Evolutionary conservation across 306 rosid genomes (phyloP).

Genomic region (Geum urbanum): DNA sequence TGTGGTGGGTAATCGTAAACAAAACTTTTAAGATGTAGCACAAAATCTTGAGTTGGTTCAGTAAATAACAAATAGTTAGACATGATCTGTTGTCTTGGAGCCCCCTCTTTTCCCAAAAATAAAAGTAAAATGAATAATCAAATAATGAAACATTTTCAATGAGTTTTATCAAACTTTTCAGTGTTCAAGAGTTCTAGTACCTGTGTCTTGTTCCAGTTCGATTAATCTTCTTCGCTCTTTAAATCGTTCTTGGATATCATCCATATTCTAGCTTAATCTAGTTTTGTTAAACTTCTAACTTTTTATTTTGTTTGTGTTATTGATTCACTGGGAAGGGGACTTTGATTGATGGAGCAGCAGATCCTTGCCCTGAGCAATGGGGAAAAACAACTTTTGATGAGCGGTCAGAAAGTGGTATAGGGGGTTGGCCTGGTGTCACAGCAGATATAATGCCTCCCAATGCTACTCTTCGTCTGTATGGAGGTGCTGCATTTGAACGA

Average conservation of each 20-base stretch:
- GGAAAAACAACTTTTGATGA: slow-evolving; percentile 86
- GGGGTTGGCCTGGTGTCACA: slow-evolving; percentile 87
- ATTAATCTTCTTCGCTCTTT: background rate
- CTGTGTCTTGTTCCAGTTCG: too few species aligned
- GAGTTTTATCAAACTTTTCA: background rate
- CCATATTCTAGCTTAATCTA: background rate
- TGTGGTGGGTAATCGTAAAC: slow-evolving; percentile 56
- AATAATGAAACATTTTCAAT: background rate
- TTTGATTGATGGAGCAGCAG: slow-evolving; percentile 95
- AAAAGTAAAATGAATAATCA: too few species aligned
- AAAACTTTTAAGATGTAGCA: background rate
- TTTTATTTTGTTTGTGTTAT: background rate
- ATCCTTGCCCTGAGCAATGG: slow-evolving; percentile 98
- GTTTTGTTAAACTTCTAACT: background rate
- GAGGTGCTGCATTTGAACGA: slow-evolving; percentile 98
- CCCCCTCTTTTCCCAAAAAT: background rate
- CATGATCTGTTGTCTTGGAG: background rate
- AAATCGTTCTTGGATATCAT: background rate
- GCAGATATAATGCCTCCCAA: slow-evolving; percentile 73
- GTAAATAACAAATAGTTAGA: background rate
- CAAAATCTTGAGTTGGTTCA: background rate
- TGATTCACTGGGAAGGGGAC: slow-evolving; percentile 49
- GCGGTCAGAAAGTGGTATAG: slow-evolving; percentile 71
- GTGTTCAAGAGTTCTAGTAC: too few species aligned
- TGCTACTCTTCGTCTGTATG: slow-evolving; percentile 83